Base-by-base conservation (phyloP, 441 rosid genomes). In the Aquilaria agallochum region DNA sequence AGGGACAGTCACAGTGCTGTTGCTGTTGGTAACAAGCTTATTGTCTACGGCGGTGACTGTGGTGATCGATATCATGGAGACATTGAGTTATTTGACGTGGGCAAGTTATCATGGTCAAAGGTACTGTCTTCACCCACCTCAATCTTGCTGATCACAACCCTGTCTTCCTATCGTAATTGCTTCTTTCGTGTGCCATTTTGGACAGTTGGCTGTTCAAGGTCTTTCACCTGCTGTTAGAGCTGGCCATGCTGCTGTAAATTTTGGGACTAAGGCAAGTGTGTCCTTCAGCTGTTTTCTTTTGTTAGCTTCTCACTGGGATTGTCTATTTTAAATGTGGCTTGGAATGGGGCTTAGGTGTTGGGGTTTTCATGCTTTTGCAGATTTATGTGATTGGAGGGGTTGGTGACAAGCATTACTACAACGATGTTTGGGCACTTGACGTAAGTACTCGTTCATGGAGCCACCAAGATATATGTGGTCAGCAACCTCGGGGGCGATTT, bases 401-500 rank as follows among this genome's bases (percentile, higher is more conserved):
- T 14, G 95, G 95, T 44, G 88, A 82, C 72, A 80, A 82, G 60
- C 79, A 78, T 56, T 86, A 88, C 70, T 88, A 80, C 70, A 80
- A 74, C 34, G 95, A 86, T 67, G 80, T 86, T 47, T 88, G 95
- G 95, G 68, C 80, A 14, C 84, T 88, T 33, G 88, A 86, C 12
- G 61, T 70, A 56, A 57, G 6, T 34, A 56, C 68, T 55, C 66
- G 78, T 68, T 72, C 75, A 2, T 88, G 95, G 95, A 70, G 58
- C 42, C 75, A 55, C 54, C 88, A 82, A 13, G 80, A 77, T 56
- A 59, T 74, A 32, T 64, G 74, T 0, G 92, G 88, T 65, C 88
- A 80, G 68, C 84, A 78, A 59, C 92, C 95, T 14, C 90, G 74
- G 60, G 95, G 95, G 45, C 67, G 95, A 63, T 88, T 88, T 79